Percentiles rank a stretch among this genome's conserved stretches.
These are phyloP conservation scores for Heliocybe sulcata DNA, from an alignment of 1,284 basidiomycete genomes.

Conservation along the genomic window DNA sequence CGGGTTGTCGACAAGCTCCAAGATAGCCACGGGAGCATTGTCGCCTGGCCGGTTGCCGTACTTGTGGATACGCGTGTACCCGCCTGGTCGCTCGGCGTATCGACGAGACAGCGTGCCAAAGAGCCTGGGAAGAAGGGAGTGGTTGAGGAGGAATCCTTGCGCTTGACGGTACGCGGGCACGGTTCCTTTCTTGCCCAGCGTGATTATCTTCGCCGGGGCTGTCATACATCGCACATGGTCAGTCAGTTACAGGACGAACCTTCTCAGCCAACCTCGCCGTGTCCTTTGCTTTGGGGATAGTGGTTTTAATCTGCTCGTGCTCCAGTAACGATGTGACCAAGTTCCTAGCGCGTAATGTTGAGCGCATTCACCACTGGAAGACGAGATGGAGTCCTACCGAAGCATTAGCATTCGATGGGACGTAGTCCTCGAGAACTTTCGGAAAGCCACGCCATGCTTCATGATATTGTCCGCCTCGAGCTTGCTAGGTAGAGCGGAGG, in stretches of 20 bases:
- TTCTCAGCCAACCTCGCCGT: constrained; percentile 91
- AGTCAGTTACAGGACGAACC: constrained; percentile 32
- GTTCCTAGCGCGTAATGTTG: constrained; percentile 53
- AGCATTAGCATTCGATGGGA: constrained; percentile 86
- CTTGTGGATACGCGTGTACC: constrained; percentile 93
- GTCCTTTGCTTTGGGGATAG: constrained; percentile 93
- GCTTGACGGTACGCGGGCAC: constrained; percentile 60
- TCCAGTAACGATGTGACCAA: constrained; percentile 92
- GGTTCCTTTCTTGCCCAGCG: constrained; percentile 79
- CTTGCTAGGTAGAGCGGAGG: not conserved
- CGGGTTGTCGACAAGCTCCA: constrained; percentile 94
- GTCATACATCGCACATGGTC: not conserved
- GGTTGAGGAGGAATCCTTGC: constrained; percentile 69
- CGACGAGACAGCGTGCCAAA: constrained; percentile 78
- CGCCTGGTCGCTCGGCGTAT: constrained; percentile 81
- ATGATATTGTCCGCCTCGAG: constrained; percentile 28
- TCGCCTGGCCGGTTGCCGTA: constrained; percentile 87
- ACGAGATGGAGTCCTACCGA: constrained; percentile 40
- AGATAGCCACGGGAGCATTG: constrained; percentile 87
- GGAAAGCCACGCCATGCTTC: constrained; percentile 89
- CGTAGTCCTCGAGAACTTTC: constrained; percentile 83
- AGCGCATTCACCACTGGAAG: not conserved
- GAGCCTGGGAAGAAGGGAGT: constrained; percentile 69
- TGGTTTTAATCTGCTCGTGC: constrained; percentile 96
- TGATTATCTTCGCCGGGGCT: constrained; percentile 63